Conservation (phyloP, 305 asterid genomes). For the Solanum hybrid region DNA sequence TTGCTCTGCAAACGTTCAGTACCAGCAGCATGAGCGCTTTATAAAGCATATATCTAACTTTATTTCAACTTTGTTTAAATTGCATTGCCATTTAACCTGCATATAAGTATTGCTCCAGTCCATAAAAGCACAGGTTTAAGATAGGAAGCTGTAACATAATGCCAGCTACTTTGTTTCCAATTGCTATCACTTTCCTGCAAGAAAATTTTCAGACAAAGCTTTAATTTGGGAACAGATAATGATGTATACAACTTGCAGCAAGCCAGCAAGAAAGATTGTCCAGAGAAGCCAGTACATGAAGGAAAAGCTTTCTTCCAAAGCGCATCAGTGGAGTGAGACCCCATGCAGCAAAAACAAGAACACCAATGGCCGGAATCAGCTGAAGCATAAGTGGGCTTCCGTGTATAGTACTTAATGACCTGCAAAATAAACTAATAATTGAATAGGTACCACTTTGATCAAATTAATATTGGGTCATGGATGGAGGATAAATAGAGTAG, state of each 20-base stretch:
- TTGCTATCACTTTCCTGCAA: conserved; percentile 58
- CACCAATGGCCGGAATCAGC: conserved; percentile 33
- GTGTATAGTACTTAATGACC: conserved; percentile 20
- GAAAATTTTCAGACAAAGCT: not conserved
- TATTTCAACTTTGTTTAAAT: not conserved
- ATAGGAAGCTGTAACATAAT: conserved; percentile 23
- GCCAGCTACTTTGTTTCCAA: conserved; percentile 65
- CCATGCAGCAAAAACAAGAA: conserved; percentile 31
- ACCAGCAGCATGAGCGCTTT: not conserved
- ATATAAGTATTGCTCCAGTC: conserved; percentile 68
- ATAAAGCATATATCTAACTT: not conserved
- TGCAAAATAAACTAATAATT: conserved; percentile 6
- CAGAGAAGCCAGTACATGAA: conserved; percentile 18
- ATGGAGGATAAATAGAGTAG: not conserved
- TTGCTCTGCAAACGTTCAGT: conserved; percentile 43
- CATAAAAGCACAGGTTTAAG: conserved; percentile 19
- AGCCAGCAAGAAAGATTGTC: not conserved
- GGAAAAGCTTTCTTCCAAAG: conserved; percentile 20
- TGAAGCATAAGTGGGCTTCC: conserved; percentile 20
- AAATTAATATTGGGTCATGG: not conserved
- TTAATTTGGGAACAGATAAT: not conserved
- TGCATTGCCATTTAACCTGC: conserved; percentile 51
- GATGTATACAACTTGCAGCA: not conserved
- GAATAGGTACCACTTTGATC: not conserved
- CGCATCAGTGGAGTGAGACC: conserved; percentile 26